These are phyloP conservation scores for Candida maesae DNA, from an alignment of 805 yeast genomes.

Conservation along the genomic window DNA sequence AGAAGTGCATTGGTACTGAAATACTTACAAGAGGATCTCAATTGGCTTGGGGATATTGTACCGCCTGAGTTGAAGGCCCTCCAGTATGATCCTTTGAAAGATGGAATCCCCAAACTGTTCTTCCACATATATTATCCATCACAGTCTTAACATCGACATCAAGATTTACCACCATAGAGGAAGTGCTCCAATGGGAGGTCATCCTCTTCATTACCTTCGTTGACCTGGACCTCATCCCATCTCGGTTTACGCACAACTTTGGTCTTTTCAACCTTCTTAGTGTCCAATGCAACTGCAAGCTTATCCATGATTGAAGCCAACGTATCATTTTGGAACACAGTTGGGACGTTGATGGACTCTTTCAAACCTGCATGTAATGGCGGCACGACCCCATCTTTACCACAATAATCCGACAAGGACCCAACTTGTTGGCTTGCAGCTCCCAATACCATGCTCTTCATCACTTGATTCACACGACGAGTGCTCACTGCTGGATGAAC, in stretches of 20 bases:
- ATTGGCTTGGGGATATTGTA: neutral
- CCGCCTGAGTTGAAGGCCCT: neutral
- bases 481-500: conserved; percentile 24
- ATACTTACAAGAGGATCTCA: conserved; percentile 11
- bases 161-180: neutral
- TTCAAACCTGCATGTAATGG: conserved; percentile 25
- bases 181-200: conserved; percentile 9
- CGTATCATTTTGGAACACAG: conserved; percentile 7
- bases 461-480: conserved; percentile 21
- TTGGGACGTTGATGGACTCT: conserved; percentile 19
- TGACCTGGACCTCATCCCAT: conserved; percentile 2
- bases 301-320: conserved; percentile 13
- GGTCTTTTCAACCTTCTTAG: conserved; percentile 22
- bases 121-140: neutral
- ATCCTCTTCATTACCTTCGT: conserved; percentile 8
- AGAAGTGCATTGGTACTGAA: conserved; percentile 6
- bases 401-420: conserved; percentile 14
- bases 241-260: neutral
- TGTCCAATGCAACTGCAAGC: conserved; percentile 16
- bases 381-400: conserved; percentile 24
- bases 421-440: conserved; percentile 3
- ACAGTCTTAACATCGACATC: neutral
- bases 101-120: conserved; percentile 6
- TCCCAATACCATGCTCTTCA: conserved; percentile 17
- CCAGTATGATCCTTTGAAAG: conserved; percentile 4